Base-by-base conservation (phyloP, 2,329 filamentous ascomycete genomes). In the Cercospora canescens region DNA sequence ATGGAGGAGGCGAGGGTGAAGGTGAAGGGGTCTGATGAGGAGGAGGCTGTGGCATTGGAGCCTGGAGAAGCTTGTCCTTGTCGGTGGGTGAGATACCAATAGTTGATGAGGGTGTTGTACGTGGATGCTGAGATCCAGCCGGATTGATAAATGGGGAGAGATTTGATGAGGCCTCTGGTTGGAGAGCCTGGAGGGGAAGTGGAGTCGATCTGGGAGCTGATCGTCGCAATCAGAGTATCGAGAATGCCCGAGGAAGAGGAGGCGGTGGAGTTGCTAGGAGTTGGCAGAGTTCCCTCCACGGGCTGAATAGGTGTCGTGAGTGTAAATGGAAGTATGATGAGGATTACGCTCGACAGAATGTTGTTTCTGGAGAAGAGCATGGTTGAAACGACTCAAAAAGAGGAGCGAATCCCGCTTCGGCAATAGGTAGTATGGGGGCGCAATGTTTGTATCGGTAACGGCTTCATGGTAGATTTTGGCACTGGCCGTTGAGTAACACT, bases 101-200 rank as follows among this genome's bases (percentile, higher is more conserved):
- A 91, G 76, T 91, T 87, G 34, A 91, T 78, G 82, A 91, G 85
- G 34, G 85, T 81, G n/a, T 88, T 88, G 84, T 88, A 89, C 64
- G 89, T 82, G 7, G 86, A 88, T 55, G 88, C 88, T 37, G 83
- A 82, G 70, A 88, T 85, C 88, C 87, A 90, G n/a, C 52, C 52
- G 85, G 86, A 89, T 79, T 87, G 73, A 62, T 71, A 75, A 3
- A 69, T 68, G 2, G 65, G 59, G 0, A 62, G 34, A 2, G 59
- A 35, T 11, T 32, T 37, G 30, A 62, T 28, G 39, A 28, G 62
- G 55, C 26, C 45, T 37, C 21, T 45, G 0, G 24, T 52, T 16
- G 52, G 28, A 8, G 52, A 35, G 16, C 52, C 52, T 35, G 52
- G 52, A 2, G 52, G 28, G 24, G 52, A 32, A 2, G 28, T n/a